These are phyloP conservation scores for Xerocomus brunneocitrinus DNA, from an alignment of 768 basidiomycete species.

Conservation along the genomic window DNA sequence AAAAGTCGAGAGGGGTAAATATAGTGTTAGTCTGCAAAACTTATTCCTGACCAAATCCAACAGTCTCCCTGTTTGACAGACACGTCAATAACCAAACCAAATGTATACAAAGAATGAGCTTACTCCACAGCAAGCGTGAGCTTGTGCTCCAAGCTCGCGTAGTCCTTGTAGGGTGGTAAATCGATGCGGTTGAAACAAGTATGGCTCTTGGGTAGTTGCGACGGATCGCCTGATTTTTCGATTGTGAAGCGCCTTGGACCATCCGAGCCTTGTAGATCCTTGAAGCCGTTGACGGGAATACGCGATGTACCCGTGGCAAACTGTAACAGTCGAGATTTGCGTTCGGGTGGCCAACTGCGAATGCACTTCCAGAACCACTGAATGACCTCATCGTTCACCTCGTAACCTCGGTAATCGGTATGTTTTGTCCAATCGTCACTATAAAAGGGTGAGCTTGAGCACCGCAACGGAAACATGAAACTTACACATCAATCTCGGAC, in stretches of 20 bases:
- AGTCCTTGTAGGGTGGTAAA: slow-evolving; percentile 96
- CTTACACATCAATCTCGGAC: slow-evolving; percentile 98
- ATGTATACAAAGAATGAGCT: slow-evolving; percentile 33
- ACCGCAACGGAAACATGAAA: slow-evolving; percentile 14
- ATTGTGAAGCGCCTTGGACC: slow-evolving; percentile 97
- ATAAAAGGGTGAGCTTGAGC: not conserved
- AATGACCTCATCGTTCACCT: slow-evolving; percentile 92
- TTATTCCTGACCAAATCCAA: slow-evolving; percentile 92
- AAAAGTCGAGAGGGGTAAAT: not conserved
- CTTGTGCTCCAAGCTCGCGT: slow-evolving; percentile 91
- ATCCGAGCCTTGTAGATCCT: slow-evolving; percentile 96
- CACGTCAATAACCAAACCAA: slow-evolving; percentile 14
- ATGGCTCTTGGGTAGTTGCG: slow-evolving; percentile 93
- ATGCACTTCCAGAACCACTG: slow-evolving; percentile 99
- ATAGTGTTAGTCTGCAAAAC: slow-evolving; percentile 9
- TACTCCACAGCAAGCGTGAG: slow-evolving; percentile 91
- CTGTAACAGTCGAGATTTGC: slow-evolving; percentile 92
- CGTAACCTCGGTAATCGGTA: slow-evolving; percentile 97
- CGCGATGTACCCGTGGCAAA: slow-evolving; percentile 97
- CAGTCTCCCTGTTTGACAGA: slow-evolving; percentile 65
- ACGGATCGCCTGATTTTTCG: slow-evolving; percentile 96
- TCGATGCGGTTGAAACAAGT: slow-evolving; percentile 97
- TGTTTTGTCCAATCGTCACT: slow-evolving; percentile 99
- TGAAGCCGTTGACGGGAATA: slow-evolving; percentile 98
- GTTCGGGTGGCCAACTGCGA: slow-evolving; percentile 95